phyloP scores from a whole-genome alignment of 2,329 filamentous ascomycete genomes.

The Graphium sp. region DNA sequence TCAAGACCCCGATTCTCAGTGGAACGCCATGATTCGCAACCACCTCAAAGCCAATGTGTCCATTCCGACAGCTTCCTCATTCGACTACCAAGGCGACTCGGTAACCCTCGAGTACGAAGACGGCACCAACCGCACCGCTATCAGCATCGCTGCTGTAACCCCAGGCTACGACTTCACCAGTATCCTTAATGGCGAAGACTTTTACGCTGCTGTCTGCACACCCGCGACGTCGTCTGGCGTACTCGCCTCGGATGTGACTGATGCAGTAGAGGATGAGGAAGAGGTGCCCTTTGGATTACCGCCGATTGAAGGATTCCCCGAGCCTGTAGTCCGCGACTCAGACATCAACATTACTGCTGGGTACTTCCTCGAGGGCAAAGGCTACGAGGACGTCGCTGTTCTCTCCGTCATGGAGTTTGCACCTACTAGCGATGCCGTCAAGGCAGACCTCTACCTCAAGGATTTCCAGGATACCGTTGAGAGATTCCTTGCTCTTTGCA shows the following conservation, averaged over 20 bases:
- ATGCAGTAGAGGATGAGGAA: too few species aligned
- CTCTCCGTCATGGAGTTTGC: conserved; percentile 12
- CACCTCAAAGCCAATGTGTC: conserved; percentile 7
- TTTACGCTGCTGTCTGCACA: conserved; percentile 16
- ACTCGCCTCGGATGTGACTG: too few species aligned
- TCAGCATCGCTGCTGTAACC: conserved; percentile 11
- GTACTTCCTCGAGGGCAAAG: conserved; percentile 17
- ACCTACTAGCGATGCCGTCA: conserved; percentile 6
- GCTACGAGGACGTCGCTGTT: conserved; percentile 16
- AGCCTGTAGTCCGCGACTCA: conserved; percentile 12
- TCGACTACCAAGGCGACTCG: conserved; percentile 13
- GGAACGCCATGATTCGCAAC: conserved; percentile 19
- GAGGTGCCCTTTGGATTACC: too few species aligned
- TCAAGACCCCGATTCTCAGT: conserved; percentile 13
- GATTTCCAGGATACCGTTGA: conserved; percentile 14
- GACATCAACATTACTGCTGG: conserved; percentile 13
- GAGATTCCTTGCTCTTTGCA: conserved; percentile 11
- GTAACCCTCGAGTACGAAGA: conserved; percentile 19
- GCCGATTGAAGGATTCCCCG: conserved; percentile 11
- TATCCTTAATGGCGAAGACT: conserved; percentile 16
- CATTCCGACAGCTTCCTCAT: conserved; percentile 11
- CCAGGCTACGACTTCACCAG: conserved; percentile 12
- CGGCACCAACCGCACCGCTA: conserved; percentile 14
- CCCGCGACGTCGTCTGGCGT: too few species aligned
- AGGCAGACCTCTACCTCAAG: too few species aligned